Evolutionary conservation across 208 protist genomes (phyloP).

Genomic region (Wallacemonas sp.): DNA sequence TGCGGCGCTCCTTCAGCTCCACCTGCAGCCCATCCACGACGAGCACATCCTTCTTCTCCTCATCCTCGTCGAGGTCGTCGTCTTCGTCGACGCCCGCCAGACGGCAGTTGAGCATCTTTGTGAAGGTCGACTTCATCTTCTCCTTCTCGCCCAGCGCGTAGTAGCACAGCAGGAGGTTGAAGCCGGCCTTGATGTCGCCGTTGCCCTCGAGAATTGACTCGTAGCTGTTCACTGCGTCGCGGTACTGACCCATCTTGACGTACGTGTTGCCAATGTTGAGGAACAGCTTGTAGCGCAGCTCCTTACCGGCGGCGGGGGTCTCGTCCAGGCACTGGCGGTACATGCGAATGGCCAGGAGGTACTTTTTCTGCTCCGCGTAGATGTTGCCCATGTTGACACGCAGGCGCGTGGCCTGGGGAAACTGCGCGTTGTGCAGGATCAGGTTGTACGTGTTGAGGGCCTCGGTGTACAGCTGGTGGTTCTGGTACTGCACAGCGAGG

Average conservation of each 20-base stretch:
- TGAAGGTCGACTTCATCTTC: constrained; percentile 94
- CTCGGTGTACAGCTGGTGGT: constrained; percentile 94
- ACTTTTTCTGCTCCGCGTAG: constrained; percentile 96
- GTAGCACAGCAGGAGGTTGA: constrained; percentile 98
- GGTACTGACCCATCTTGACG: constrained; percentile 97
- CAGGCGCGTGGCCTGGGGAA: constrained; percentile 90
- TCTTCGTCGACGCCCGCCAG: constrained; percentile 56
- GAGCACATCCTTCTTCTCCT: constrained; percentile 81
- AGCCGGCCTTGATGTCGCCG: constrained; percentile 90
- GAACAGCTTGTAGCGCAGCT: constrained; percentile 94
- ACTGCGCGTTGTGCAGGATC: constrained; percentile 96
- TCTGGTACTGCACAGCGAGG: constrained; percentile 95
- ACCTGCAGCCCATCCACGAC: constrained; percentile 81
- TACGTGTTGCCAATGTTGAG: constrained; percentile 97
- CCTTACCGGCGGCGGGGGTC: constrained; percentile 86
- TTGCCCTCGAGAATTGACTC: constrained; percentile 93
- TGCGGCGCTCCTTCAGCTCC: constrained; percentile 79
- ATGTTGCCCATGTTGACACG: constrained; percentile 99
- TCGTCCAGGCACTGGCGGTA: constrained; percentile 96
- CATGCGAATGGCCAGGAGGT: constrained; percentile 97
- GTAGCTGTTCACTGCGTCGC: constrained; percentile 94
- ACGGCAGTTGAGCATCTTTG: constrained; percentile 85
- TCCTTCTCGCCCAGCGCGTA: constrained; percentile 94
- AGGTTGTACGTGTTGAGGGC: constrained; percentile 95
- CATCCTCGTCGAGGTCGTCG: constrained; percentile 88